Base-by-base conservation (phyloP, 75 land plant genomes). In the Adiantum capillusveneris region DNA sequence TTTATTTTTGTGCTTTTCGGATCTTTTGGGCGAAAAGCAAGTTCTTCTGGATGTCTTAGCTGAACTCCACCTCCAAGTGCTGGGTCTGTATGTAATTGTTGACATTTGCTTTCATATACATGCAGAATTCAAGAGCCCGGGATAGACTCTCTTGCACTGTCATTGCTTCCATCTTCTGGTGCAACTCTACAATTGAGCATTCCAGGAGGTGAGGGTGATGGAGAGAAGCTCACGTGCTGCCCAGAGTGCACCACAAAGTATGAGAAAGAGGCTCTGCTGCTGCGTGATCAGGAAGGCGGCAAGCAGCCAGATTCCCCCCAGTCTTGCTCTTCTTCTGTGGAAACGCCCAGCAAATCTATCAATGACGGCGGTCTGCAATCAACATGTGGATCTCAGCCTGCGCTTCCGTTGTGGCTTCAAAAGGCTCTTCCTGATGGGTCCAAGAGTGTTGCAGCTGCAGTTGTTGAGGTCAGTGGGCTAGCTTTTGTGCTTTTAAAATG, bases 191-290 rank as follows among this genome's bases (percentile, higher is more conserved):
- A 46, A 46, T 14, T 17, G 17, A 46, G 14, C 5, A 14, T n/a
- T 46, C 21, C n/a, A 55, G 25, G 19, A 9, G 11, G 17, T 24
- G 57, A 24, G 31, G 57, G 22, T 55, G 25, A 55, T 21, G 22
- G 46, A 62, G 60, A 58, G 61, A 66, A 28, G 34, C 30, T 58
- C 17, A 65, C 60, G 29, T 81, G 68, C 39, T 90, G 87, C 60
- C 62, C 79, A 12, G 73, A 75, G 22, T 88, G 94, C 54, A 59
- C 42, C 25, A 69, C 71, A 36, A 85, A 77, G 58, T 88, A 75
- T 50, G 86, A 88, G 42, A 60, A 69, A 18, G 86, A 88, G 68
- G 43, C 66, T 0, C 65, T 65, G 60, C 59, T 48, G 11, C 45
- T 69, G 24, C 64, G 65, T 42, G 85, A 85, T 44, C 53, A 28